Evolutionary conservation across 305 asterid species (phyloP).

Genomic region (Fraxinus xanthoxyloides): DNA sequence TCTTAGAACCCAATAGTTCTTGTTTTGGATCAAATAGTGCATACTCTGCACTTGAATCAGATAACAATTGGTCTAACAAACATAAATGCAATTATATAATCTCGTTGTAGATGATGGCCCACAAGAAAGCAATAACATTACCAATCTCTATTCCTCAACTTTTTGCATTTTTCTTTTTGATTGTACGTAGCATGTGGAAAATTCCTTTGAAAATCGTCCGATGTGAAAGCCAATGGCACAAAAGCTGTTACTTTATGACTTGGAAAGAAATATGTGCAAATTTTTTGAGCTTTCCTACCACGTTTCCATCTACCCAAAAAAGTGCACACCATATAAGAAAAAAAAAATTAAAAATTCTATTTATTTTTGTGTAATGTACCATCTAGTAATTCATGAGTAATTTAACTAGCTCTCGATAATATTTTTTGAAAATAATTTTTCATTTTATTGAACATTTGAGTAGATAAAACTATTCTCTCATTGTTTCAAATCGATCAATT

Average conservation of each 20-base stretch:
- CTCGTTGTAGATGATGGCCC: not conserved
- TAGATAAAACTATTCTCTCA: not conserved
- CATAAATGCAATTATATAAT: too few species aligned
- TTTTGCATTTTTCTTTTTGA: not conserved
- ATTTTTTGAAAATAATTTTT: too few species aligned
- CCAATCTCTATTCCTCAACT: not conserved
- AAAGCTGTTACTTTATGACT: not conserved
- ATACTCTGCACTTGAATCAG: too few species aligned
- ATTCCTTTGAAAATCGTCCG: slow-evolving; percentile 6
- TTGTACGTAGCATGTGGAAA: not conserved
- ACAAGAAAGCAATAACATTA: not conserved
- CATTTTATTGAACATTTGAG: too few species aligned
- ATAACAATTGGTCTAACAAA: not conserved
- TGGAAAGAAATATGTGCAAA: not conserved
- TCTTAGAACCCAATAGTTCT: not conserved
- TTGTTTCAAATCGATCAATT: not conserved
- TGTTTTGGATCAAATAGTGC: not conserved
- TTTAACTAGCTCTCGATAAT: not conserved
- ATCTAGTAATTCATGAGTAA: not conserved
- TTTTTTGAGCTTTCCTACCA: not conserved
- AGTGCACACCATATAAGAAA: not conserved
- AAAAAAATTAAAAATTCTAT: too few species aligned
- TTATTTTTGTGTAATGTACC: not conserved
- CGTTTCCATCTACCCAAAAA: not conserved
- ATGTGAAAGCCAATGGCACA: slow-evolving; percentile 5